Base-by-base conservation (phyloP, 2,329 filamentous ascomycete genomes). In the Clonostachys solani region DNA sequence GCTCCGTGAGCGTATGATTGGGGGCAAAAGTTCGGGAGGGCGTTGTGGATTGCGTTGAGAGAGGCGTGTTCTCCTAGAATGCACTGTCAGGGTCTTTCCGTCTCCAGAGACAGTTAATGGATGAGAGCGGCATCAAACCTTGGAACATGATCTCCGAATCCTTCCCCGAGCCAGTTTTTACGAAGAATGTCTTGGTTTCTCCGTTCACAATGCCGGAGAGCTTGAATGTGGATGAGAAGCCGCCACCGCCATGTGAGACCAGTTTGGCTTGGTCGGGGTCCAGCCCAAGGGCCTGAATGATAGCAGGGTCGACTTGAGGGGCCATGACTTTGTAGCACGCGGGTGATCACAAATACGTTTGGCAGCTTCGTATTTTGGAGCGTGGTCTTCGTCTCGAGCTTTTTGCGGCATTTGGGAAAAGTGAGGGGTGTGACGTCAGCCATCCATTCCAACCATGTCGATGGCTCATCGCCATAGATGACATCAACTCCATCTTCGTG, bases 11-110 rank as follows among this genome's bases (percentile, higher is more conserved):
- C 89, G 60, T 90, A 77, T 1, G 88, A 86, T 42, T 75, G 74
- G 0, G 92, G 91, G 59, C 88, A 92, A 46, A 96, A 79, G 33
- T 78, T 78, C 2, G 90, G 87, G 0, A 94, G 86, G 13, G 74
- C 73, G 42, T 72, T 60, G 61, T 90, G 79, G 54, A 97, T 88
- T 46, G 90, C 88, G 60, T 91, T 92, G 47, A 96, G 80, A 4
- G 89, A 95, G 55, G 52, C 66, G 63, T 29, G 19, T 35, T 15
- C 36, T 38, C 36, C 36, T 18, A 18, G 23, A 29, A 29, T 29
- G 4, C 4, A 10, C 4, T 63, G 68, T 29, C 23, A 29, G 23
- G n/a, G n/a, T n/a, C n/a, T n/a, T n/a, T n/a, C n/a, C n/a, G n/a
- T 10, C 23, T 29, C 46, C 2, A 12, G 36, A 46, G 16, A 33